Evolutionary conservation across 2,329 filamentous ascomycete genomes (phyloP), one percentile per base, ranked within the genome.

Genomic region (Ophiostoma quercus): DNA sequence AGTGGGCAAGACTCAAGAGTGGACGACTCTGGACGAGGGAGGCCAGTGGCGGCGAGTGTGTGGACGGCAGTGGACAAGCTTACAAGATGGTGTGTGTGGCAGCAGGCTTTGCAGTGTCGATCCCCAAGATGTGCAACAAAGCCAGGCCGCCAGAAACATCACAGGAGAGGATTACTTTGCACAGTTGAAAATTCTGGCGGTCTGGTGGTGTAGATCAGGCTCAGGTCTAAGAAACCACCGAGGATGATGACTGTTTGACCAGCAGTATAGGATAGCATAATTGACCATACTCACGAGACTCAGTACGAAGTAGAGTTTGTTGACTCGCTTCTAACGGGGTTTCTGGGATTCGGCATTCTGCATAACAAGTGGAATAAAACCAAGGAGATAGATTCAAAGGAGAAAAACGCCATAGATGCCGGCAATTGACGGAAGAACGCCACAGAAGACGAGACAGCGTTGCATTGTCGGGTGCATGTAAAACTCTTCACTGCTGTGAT

Each of bases 21-120:
- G 34, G 34, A 34, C 8, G 34, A 19, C 8, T 57, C 9, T 57
- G 8, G 8, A 25, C 51, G 11, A 57, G 8, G 2, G 57, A 16
- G 57, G 57, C 12, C 57, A 32, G 25, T 57, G 51, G 8, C 11
- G 51, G n/a, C 22, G 22, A 57, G 51, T 57, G 57, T 63, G 60
- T 63, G 60, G 4, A n/a, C 54, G 22, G 11, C n/a, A 29, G 12
- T 16, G 5, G 11, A 43, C 41, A 43, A 43, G 41, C 41, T 43
- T 43, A 54, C 47, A 54, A 62, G 11, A 12, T 63, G 60, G 25
- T 32, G 60, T 37, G 60, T 63, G 12, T 63, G 25, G 60, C 32
- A 32, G 29, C 60, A 63, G 60, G 60, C 34, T 63, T 63, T 63
- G 29, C 29, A 63, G 29, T 63, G 60, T 11, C 60, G 60, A 63